These are phyloP conservation scores for Fusarium aywerte DNA, from an alignment of 2,329 filamentous ascomycete species.

Conservation along the genomic window DNA sequence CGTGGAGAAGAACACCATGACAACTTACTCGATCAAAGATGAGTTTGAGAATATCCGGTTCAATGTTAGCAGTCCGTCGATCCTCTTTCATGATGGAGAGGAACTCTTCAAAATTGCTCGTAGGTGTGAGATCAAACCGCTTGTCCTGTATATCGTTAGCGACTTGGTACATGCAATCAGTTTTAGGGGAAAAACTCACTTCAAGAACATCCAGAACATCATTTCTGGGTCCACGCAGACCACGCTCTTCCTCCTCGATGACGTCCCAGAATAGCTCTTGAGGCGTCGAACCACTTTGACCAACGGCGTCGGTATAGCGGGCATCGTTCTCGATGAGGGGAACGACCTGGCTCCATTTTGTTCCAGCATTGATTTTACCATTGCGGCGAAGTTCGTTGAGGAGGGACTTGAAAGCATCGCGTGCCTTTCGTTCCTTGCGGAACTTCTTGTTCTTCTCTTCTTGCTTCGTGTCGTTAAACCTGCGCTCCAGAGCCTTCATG, in stretches of 20 bases:
- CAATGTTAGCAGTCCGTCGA: slow-evolving; percentile 87
- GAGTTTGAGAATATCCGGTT: slow-evolving; percentile 78
- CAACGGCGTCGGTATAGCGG: slow-evolving; percentile 84
- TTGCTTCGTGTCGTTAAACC: slow-evolving; percentile 91
- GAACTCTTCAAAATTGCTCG: slow-evolving; percentile 92
- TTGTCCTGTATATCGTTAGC: slow-evolving; percentile 71
- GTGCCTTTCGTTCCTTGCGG: slow-evolving; percentile 84
- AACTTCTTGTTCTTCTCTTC: slow-evolving; percentile 84
- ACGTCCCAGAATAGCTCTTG: slow-evolving; percentile 96
- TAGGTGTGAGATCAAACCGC: slow-evolving; percentile 87
- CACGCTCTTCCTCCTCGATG: slow-evolving; percentile 91
- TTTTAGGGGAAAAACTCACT: slow-evolving; percentile 63
- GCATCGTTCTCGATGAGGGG: slow-evolving; percentile 81
- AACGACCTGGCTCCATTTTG: slow-evolving; percentile 87
- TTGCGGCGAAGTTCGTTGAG: slow-evolving; percentile 77
- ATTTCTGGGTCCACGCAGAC: slow-evolving; percentile 82
- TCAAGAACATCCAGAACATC: slow-evolving; percentile 89
- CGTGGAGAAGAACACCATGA: not conserved
- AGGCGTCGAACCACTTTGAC: slow-evolving; percentile 84
- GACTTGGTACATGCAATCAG: not conserved
- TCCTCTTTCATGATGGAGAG: slow-evolving; percentile 83
- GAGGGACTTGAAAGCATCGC: slow-evolving; percentile 81
- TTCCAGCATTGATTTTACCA: slow-evolving; percentile 87
- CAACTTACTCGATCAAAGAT: slow-evolving; percentile 81
- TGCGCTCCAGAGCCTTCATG: slow-evolving; percentile 90